Evolutionary conservation across 1,284 basidiomycete species (phyloP), one percentile per base, ranked within the genome.

Genomic region (Ceratobasidium sp.): DNA sequence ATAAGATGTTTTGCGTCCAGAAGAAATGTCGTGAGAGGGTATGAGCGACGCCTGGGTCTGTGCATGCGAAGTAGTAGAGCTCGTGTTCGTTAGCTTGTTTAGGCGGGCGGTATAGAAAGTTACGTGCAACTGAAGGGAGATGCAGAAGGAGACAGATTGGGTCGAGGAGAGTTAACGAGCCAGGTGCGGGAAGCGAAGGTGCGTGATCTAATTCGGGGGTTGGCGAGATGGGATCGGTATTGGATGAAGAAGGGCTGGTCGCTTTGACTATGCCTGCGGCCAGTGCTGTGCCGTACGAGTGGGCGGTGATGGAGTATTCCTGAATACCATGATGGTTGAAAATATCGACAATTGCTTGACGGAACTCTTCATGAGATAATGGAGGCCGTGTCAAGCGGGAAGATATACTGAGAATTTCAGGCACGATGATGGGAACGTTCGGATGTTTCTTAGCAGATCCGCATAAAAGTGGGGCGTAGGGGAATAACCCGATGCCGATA

Each of bases 221-320:
- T 12, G n/a, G n/a, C 2, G 48, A 15, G 13, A 13, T 13, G 3
- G 10, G 20, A 20, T 64, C 38, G 50, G 44, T 50, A 46, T 15
- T 20, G 10, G 52, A 52, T 86, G 52, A 89, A 81, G 78, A 90
- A 26, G 6, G 33, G 26, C n/a, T 52, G 10, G 59, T 61, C 4
- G 57, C 3, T 28, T 44, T 59, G 50, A 74, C 40, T 23, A 74
- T 44, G 12, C 44, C 42, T 17, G 87, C 87, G 13, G 87, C 85
- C 66, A 91, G 71, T 78, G 87, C 87, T 0, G 91, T 92, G n/a
- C 91, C 90, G 81, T 90, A 92, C 0, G 91, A 92, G 82, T 92
- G 91, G 0, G 87, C 85, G 0, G 84, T 85, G 54, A 92, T 81
- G 59, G 90, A 87, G 74, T 90, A 83, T 52, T 84, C 83, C 0